phyloP scores from a whole-genome alignment of 2,329 filamentous ascomycete species.

The Beauveria asiatica region DNA sequence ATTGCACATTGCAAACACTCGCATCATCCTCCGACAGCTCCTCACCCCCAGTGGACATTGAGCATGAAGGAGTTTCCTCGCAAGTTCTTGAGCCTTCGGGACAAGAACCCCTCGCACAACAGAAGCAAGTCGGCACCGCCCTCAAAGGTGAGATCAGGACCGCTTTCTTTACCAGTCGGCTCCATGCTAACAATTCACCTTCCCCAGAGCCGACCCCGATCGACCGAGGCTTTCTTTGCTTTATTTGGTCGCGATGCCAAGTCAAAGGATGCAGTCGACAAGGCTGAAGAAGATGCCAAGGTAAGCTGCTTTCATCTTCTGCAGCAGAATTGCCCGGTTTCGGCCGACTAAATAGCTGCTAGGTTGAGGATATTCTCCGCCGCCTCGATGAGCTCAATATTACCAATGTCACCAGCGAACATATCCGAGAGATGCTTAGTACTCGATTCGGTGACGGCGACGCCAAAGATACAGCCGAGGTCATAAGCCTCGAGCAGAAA shows the following conservation, averaged over 20 bases:
- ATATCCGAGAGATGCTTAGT: slow-evolving; percentile 46
- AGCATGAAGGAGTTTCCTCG: slow-evolving; percentile 50
- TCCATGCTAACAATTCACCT: slow-evolving; percentile 10
- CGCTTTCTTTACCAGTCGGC: not conserved
- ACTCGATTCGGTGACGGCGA: slow-evolving; percentile 61
- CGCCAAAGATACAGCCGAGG: slow-evolving; percentile 62
- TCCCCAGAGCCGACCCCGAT: slow-evolving; percentile 41
- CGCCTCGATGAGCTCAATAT: slow-evolving; percentile 36
- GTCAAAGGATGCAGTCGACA: slow-evolving; percentile 40
- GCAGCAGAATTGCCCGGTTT: not conserved
- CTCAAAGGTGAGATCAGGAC: slow-evolving; percentile 20
- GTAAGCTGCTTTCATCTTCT: slow-evolving; percentile 16
- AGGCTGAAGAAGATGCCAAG: slow-evolving; percentile 36
- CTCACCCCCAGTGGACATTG: slow-evolving; percentile 11
- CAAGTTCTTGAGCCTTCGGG: slow-evolving; percentile 63
- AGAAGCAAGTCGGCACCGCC: slow-evolving; percentile 49
- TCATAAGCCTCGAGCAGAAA: slow-evolving; percentile 71
- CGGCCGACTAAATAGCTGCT: not conserved
- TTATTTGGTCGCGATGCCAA: slow-evolving; percentile 56
- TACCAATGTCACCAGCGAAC: slow-evolving; percentile 45
- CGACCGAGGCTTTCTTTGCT: slow-evolving; percentile 50
- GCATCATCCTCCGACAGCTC: not conserved
- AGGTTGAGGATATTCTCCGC: slow-evolving; percentile 35
- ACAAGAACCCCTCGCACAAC: slow-evolving; percentile 49
- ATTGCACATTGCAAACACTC: slow-evolving; percentile 1